Evolutionary conservation across 2,329 filamentous ascomycete genomes (phyloP), one percentile per base, ranked within the genome.

Genomic region (Zasmidium citrigriseum): DNA sequence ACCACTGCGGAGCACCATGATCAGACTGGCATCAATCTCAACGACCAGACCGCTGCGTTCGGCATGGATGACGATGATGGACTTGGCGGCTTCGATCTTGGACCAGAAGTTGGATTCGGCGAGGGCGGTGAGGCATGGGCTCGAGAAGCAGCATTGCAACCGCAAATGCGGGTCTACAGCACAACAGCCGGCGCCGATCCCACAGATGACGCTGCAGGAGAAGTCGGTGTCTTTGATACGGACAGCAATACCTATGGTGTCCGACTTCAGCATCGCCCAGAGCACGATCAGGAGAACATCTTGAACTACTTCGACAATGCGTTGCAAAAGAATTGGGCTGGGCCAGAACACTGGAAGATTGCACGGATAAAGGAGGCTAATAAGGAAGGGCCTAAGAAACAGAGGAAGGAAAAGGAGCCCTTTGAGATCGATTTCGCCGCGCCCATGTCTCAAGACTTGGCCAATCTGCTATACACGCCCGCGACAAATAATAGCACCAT

Each of bases 261-360:
- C 7, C 89, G 89, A n/a, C 86, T 96, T 78, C 85, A 85, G 44
- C 89, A 89, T 66, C 67, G 70, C 10, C 59, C 64, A 4, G 78
- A 81, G 16, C 86, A 86, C 52, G 90, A 91, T 68, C 92, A 97
- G 71, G 91, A 98, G 67, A 93, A 96, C 68, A 96, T 99, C 58
- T 83, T 99, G n/a, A 89, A 90, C 70, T 99, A 98, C 78, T 99
- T 99, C 71, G 95, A 99, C 73, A 91, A 96, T 70, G 93, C 93
- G 2, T 78, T 98, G 46, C 91, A 95, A 72, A 98, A 96, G 82
- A 97, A 97, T 70, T 99, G 95, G 93, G 89, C 89, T 4, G 96
- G 92, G 50, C 93, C 95, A n/a, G 95, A 98, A 73, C 95, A 99
- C 76, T 99, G 95, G 95, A 89, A 93, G 66, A 98, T 99, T 71